Percentiles rank a stretch among this genome's conserved stretches.
phyloP scores from a whole-genome alignment of 129 eudicot genomes.

The Artemisia annua region DNA sequence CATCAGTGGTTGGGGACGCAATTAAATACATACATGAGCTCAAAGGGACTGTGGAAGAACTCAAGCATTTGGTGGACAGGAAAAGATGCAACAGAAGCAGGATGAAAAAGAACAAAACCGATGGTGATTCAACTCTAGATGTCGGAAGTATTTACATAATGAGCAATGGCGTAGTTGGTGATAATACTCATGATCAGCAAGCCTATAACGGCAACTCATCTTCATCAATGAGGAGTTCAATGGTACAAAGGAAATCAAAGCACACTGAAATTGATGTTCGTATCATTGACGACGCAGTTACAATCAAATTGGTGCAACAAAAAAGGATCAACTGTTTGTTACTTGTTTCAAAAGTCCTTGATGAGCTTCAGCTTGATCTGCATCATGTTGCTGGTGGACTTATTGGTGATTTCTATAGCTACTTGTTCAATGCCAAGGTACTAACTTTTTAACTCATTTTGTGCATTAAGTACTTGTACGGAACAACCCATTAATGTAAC shows the following conservation, averaged over 20 bases:
- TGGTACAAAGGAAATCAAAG: slow-evolving; percentile 91
- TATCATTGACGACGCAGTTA: slow-evolving; percentile 84
- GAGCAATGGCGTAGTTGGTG: slow-evolving; percentile 28
- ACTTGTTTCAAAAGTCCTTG: slow-evolving; percentile 75
- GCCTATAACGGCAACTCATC: slow-evolving; percentile 46
- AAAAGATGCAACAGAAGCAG: slow-evolving; percentile 69
- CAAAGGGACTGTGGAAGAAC: slow-evolving; percentile 72
- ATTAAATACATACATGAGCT: slow-evolving; percentile 83
- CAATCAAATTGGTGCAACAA: slow-evolving; percentile 86
- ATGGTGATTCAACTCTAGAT: slow-evolving; percentile 44
- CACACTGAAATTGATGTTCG: slow-evolving; percentile 92
- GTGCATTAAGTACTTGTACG: slow-evolving; percentile 21
- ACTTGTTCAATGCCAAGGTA: slow-evolving; percentile 86
- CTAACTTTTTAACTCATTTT: slow-evolving; percentile 1
- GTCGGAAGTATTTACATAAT: slow-evolving; percentile 37
- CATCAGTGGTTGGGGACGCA: slow-evolving; percentile 76
- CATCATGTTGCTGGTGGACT: slow-evolving; percentile 99
- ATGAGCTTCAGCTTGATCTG: slow-evolving; percentile 88
- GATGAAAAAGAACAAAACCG: slow-evolving; percentile 61
- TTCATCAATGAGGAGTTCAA: slow-evolving; percentile 71
- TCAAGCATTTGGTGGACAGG: slow-evolving; percentile 70
- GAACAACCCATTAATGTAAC: slow-evolving; percentile 5
- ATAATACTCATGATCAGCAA: slow-evolving; percentile 37
- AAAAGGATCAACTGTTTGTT: slow-evolving; percentile 74
- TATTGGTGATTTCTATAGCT: slow-evolving; percentile 90